Conservation (phyloP, 164 flowering plant species). For the Santalum album region DNA sequence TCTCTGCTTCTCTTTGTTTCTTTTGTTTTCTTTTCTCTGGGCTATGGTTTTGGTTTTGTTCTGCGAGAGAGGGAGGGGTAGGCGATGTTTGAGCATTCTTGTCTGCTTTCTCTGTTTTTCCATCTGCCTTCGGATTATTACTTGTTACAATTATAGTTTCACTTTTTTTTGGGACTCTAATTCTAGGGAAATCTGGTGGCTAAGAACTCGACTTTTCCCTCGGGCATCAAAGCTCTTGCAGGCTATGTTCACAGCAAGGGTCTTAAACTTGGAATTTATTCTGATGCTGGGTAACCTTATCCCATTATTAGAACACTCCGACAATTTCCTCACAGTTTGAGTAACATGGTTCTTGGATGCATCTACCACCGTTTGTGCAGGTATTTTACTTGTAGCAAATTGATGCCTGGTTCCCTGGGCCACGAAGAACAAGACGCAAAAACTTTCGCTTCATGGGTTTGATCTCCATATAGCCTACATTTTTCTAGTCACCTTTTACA, state of each 20-base stretch:
- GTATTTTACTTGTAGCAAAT: conserved; percentile 2
- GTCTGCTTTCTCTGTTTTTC: no score
- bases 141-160: no score
- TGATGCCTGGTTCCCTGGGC: conserved; percentile 35
- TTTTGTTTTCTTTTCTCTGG: neutral
- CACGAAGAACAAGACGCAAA: conserved; percentile 34
- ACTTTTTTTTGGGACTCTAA: neutral
- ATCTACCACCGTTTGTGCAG: neutral
- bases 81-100: no score
- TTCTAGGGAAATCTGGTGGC: conserved; percentile 11
- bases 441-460: conserved; percentile 38
- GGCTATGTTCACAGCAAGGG: conserved; percentile 43
- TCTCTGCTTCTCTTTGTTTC: neutral
- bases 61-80: no score
- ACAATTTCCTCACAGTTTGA: no score
- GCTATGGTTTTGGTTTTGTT: no score
- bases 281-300: conserved; percentile 36
- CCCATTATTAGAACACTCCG: neutral
- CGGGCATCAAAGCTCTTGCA: conserved; percentile 42
- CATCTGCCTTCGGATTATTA: no score
- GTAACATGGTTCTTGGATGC: neutral
- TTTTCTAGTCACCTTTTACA: neutral
- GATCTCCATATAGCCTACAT: neutral
- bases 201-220: conserved; percentile 33
- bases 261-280: conserved; percentile 38